A percentile compares a stretch with the other conserved stretches of the same genome.
Conservation (phyloP, 108 stramenopile species). For the Nitzschia putrida region DNA sequence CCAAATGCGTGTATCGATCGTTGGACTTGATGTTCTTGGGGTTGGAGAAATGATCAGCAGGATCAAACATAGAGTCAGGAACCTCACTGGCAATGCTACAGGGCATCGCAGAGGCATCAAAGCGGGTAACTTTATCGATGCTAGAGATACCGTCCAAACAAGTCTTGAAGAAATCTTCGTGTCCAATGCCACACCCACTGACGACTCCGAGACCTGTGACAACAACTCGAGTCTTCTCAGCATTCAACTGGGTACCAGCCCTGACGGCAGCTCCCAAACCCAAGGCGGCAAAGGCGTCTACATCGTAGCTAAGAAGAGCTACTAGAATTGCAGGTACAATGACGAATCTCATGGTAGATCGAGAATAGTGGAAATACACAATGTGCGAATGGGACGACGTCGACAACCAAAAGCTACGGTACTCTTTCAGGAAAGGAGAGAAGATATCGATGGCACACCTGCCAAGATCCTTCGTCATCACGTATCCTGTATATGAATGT, state of each 20-base stretch:
- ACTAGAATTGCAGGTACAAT: not conserved
- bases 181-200: constrained; percentile 87
- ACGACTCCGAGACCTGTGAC: constrained; percentile 94
- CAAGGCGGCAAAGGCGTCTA: constrained; percentile 7
- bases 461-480: no score
- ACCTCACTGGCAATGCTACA: constrained; percentile 89
- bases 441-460: no score
- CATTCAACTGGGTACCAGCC: constrained; percentile 12
- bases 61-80: constrained; percentile 86
- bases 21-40: constrained; percentile 90
- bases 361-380: not conserved
- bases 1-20: constrained; percentile 95
- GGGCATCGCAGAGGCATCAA: constrained; percentile 81
- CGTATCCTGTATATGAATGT: no score
- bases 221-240: constrained; percentile 69
- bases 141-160: constrained; percentile 77
- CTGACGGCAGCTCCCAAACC: not conserved
- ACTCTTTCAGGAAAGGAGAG: no score
- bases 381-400: no score
- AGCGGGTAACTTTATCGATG: constrained; percentile 68
- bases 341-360: constrained; percentile 10
- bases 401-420: no score
- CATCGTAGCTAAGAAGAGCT: constrained; percentile 3
- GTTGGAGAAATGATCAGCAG: constrained; percentile 80
- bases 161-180: constrained; percentile 80